Percentiles rank a stretch among this genome's conserved stretches.
phyloP scores from a whole-genome alignment of 768 basidiomycete genomes.

The Pleurotus giganteus region DNA sequence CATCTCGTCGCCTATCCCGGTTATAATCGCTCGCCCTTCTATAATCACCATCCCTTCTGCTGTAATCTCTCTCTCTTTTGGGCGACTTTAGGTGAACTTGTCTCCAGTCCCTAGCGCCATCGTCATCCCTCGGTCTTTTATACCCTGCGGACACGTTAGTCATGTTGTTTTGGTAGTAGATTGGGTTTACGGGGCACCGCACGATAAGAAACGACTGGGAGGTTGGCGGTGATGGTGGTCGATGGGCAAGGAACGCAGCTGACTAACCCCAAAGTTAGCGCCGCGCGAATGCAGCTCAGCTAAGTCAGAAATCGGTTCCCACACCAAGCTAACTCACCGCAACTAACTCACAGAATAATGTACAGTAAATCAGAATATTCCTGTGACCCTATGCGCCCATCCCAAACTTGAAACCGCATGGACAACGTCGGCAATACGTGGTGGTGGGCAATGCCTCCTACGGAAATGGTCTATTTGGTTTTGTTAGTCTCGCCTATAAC shows the following conservation, averaged over 20 bases:
- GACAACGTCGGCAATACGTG: too few relatives aligned
- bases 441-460: too few relatives aligned
- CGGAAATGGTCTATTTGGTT: too few relatives aligned
- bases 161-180: constrained; percentile 47
- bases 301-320: too few relatives aligned
- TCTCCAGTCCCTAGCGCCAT: constrained; percentile 64
- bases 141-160: constrained; percentile 83
- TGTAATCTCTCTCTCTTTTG: constrained; percentile 32
- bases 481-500: too few relatives aligned
- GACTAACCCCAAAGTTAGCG: not conserved
- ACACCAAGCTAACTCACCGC: too few relatives aligned
- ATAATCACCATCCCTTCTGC: constrained; percentile 36
- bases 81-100: constrained; percentile 59
- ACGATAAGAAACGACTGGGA: constrained; percentile 52
- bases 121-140: constrained; percentile 57
- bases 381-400: too few relatives aligned
- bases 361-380: too few relatives aligned
- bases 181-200: constrained; percentile 76
- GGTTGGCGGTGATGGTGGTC: constrained; percentile 13
- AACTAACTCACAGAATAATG: too few relatives aligned
- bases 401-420: too few relatives aligned
- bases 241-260: constrained; percentile 5
- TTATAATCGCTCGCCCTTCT: constrained; percentile 31
- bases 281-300: too few relatives aligned
- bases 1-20: constrained; percentile 23